These are phyloP conservation scores for Mortierella sp. DNA, from an alignment of 371 early-diverging fungal species.

Conservation along the genomic window DNA sequence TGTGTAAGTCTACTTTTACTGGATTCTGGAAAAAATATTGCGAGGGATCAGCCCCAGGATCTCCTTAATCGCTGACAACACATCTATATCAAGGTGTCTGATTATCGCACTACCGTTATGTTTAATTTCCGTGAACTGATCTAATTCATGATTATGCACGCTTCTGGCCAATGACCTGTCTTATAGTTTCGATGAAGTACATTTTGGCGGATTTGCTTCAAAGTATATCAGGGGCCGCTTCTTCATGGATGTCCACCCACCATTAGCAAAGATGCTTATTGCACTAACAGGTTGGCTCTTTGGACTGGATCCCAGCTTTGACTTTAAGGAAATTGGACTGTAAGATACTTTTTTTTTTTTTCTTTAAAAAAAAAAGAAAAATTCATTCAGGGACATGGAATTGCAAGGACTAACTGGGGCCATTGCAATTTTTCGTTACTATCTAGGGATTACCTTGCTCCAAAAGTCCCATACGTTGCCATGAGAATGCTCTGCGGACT, in stretches of 20 bases:
- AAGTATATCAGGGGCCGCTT: conserved; percentile 94
- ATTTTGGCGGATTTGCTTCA: conserved; percentile 70
- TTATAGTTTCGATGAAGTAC: conserved; percentile 76
- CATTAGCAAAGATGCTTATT: conserved; percentile 96
- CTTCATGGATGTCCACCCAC: conserved; percentile 99
- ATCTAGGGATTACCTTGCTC: conserved; percentile 66
- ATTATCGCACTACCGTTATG: not conserved
- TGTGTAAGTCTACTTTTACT: conserved; percentile 22
- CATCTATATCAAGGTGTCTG: not conserved
- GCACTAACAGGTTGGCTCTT: conserved; percentile 80
- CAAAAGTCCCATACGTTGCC: conserved; percentile 84
- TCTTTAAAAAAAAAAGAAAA: not conserved
- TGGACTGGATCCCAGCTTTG: conserved; percentile 92
- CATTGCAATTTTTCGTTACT: not conserved
- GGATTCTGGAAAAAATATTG: not conserved
- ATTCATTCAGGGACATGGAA: too few species aligned
- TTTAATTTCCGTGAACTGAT: not conserved
- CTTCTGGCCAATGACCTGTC: not conserved
- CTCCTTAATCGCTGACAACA: not conserved
- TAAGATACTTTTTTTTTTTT: conserved; percentile 47
- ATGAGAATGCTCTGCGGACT: conserved; percentile 86
- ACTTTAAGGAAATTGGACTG: conserved; percentile 90
- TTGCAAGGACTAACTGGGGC: too few species aligned
- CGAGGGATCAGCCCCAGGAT: too few species aligned
- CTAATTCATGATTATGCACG: not conserved